phyloP scores from a whole-genome alignment of 441 rosid genomes.

The Gossypium lobatum region DNA sequence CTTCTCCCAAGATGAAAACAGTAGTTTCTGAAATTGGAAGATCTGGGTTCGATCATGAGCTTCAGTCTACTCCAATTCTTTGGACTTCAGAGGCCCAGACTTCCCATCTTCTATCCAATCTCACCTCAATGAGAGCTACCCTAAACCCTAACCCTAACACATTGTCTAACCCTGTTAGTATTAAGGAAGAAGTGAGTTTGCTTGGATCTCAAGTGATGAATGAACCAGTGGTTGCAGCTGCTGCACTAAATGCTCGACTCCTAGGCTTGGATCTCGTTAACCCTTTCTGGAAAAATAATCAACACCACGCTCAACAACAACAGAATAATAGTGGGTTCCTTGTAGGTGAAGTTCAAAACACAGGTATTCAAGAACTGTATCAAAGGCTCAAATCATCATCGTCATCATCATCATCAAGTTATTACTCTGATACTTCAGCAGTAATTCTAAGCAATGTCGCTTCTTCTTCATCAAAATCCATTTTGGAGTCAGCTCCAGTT shows the following conservation, averaged over 20 bases:
- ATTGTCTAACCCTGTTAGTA: constrained; percentile 18
- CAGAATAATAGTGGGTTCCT: constrained; percentile 31
- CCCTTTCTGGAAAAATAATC: constrained; percentile 42
- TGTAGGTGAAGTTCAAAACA: constrained; percentile 38
- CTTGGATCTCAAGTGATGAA: constrained; percentile 31
- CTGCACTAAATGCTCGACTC: constrained; percentile 27
- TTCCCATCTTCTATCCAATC: constrained; percentile 40
- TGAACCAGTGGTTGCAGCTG: constrained; percentile 23
- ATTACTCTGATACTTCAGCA: constrained; percentile 33
- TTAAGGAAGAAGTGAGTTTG: constrained; percentile 41
- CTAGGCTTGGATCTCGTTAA: constrained; percentile 31
- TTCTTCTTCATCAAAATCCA: constrained; percentile 29
- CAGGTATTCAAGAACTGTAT: constrained; percentile 55
- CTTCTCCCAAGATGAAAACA: constrained; percentile 33
- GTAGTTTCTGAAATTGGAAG: constrained; percentile 42
- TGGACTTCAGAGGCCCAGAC: constrained; percentile 52
- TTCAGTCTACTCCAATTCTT: constrained; percentile 36
- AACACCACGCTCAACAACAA: constrained; percentile 25
- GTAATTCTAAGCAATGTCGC: constrained; percentile 30
- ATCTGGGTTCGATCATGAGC: constrained; percentile 36
- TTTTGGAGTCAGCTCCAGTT: constrained; percentile 45
- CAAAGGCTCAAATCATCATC: constrained; percentile 42
- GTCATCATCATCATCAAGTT: constrained; percentile 21
- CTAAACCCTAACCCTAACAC: constrained; percentile 46
- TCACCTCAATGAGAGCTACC: constrained; percentile 30